Base-by-base conservation (phyloP, 108 stramenopile species). In the Pinguiococcus pyrenoidosus region DNA sequence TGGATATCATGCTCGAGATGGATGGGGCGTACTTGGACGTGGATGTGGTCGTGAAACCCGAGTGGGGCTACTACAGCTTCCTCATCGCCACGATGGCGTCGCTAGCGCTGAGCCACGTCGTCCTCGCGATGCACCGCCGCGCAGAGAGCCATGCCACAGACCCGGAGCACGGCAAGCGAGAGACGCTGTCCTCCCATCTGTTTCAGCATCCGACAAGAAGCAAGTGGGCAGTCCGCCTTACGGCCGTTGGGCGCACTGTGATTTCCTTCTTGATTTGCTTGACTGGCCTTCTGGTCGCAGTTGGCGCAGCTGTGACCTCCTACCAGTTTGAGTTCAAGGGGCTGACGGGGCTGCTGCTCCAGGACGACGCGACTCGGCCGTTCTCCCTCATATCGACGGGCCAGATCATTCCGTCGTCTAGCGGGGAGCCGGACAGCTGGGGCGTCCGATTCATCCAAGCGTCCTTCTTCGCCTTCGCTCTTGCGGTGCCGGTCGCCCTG, bases 271-370 rank as follows among this genome's bases (percentile, higher is more conserved):
- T 61, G 4, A 22, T 60, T 4, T 32, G 33, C 12, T n/a, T 56
- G 14, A 42, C 38, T 10, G n/a, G 37, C 22, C 29, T 56, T 13
- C 3, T 68, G 12, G 1, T 36, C 10, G n/a, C n/a, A n/a, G 51
- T 54, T 0, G 82, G 85, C 18, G 65, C 60, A n/a, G 33, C 37
- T 20, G 46, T 71, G 48, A 51, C 78, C 46, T 73, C 82, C 43
- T 86, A 84, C 35, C 56, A 63, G 3, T 92, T 92, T 62, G 69
- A 77, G 14, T 79, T 92, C 54, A 77, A 70, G 23, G 90, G 90
- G 12, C 46, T 82, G 29, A 84, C 81, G 1, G 90, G 85, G 5
- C 51, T 54, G 32, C 69, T 76, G 7, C 52, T 92, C 18, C 32
- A 37, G 13, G 77, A 79, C 25, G 62, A 73, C 20, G 30, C 49